phyloP scores from a whole-genome alignment of 441 rosid genomes.

The Croton setiger region DNA sequence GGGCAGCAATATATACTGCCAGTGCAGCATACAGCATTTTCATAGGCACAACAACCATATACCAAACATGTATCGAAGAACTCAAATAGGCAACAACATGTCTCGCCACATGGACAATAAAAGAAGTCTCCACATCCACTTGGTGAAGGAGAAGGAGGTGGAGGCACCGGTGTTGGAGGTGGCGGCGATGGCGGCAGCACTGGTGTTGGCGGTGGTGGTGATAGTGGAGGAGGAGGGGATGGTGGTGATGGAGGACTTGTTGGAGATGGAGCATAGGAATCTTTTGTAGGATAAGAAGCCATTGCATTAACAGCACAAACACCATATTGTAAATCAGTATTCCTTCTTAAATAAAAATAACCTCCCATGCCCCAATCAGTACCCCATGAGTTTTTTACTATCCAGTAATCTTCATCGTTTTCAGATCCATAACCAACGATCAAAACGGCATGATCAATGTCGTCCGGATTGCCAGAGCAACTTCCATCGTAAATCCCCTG shows the following conservation, averaged over 20 bases:
- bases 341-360: constrained; percentile 49
- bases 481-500: constrained; percentile 70
- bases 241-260: constrained; percentile 39
- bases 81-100: constrained; percentile 59
- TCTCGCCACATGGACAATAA: constrained; percentile 51
- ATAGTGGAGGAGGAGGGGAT: constrained; percentile 34
- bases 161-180: constrained; percentile 30
- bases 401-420: constrained; percentile 64
- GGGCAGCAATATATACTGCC: constrained; percentile 58
- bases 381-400: constrained; percentile 87
- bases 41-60: constrained; percentile 59
- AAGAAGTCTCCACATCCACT: constrained; percentile 51
- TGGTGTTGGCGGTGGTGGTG: constrained; percentile 41
- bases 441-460: constrained; percentile 72
- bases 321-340: constrained; percentile 42
- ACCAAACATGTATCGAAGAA: constrained; percentile 38
- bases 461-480: constrained; percentile 56
- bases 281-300: constrained; percentile 76
- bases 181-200: constrained; percentile 24
- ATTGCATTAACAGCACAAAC: constrained; percentile 65
- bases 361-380: constrained; percentile 67
- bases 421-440: constrained; percentile 74
- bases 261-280: constrained; percentile 48
- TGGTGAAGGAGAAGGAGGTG: constrained; percentile 63
- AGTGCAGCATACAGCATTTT: constrained; percentile 59